Evolutionary conservation across 2,329 filamentous ascomycete species (phyloP).

Genomic region (Seiridium cupressi): DNA sequence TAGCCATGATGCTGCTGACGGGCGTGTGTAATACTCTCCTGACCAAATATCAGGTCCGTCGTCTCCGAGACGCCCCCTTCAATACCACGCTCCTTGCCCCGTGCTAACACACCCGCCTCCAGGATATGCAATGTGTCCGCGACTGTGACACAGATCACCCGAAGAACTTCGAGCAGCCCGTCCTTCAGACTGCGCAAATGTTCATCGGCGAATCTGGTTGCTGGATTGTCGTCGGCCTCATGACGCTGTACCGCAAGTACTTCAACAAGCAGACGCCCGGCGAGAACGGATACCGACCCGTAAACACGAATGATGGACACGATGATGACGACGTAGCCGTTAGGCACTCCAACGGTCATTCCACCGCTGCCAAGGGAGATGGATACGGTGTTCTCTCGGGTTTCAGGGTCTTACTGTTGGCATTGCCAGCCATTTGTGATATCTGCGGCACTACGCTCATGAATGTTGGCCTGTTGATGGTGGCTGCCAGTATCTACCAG

Average conservation of each 20-base stretch:
- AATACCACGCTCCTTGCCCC: not conserved
- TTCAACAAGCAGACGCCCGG: conserved; percentile 39
- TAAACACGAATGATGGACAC: conserved; percentile 47
- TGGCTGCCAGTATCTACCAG: conserved; percentile 95
- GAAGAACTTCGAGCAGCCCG: conserved; percentile 84
- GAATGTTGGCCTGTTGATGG: conserved; percentile 92
- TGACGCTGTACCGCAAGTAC: conserved; percentile 64
- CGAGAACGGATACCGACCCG: conserved; percentile 63
- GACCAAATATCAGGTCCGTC: conserved; percentile 86
- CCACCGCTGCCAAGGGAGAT: conserved; percentile 29
- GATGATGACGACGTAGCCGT: conserved; percentile 42
- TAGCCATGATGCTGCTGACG: conserved; percentile 94
- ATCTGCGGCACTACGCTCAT: conserved; percentile 94
- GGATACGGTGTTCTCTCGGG: conserved; percentile 63
- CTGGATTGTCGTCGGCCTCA: conserved; percentile 82
- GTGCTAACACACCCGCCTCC: not conserved
- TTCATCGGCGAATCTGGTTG: conserved; percentile 95
- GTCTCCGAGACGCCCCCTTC: not conserved
- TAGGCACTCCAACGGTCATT: conserved; percentile 39
- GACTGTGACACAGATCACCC: conserved; percentile 75
- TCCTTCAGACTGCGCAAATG: conserved; percentile 97
- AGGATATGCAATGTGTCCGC: conserved; percentile 96
- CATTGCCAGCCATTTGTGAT: conserved; percentile 87
- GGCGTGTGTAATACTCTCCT: conserved; percentile 96
- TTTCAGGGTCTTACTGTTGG: conserved; percentile 69